Conservation (phyloP, 345 rosid genomes). For the Corymbia maculata region DNA sequence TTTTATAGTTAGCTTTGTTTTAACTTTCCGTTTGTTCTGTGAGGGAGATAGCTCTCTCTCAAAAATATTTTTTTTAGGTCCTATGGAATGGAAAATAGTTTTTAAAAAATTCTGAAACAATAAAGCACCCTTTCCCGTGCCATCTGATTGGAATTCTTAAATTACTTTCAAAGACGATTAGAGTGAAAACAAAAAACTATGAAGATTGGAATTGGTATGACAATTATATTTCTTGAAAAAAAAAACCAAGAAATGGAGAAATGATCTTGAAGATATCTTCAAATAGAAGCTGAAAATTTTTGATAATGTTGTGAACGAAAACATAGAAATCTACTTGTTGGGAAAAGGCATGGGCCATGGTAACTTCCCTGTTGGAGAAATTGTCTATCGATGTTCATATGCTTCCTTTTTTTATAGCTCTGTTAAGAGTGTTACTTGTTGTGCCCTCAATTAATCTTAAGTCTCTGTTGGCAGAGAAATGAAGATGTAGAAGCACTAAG, state of each 20-base stretch:
- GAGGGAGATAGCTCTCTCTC: neutral
- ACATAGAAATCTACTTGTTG: neutral
- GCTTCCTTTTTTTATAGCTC: neutral
- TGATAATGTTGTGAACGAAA: neutral
- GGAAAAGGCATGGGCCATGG: neutral
- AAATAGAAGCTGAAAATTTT: neutral
- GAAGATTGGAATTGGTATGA: neutral
- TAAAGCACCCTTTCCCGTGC: neutral
- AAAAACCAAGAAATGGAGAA: neutral
- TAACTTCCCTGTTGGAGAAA: neutral
- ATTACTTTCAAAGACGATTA: neutral
- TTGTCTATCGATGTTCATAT: neutral
- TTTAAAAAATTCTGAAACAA: too few species aligned
- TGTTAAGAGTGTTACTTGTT: neutral
- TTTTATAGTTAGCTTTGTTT: too few species aligned
- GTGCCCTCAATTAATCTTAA: neutral
- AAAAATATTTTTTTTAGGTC: neutral
- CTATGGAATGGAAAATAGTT: too few species aligned
- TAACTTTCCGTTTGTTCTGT: neutral
- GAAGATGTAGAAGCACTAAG: neutral
- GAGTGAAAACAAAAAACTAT: accelerated
- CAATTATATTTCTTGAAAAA: too few species aligned
- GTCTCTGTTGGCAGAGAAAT: neutral
- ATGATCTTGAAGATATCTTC: neutral
- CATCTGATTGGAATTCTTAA: neutral